Percentiles rank a stretch among this genome's conserved stretches.
Evolutionary conservation across 202 grass and related monocot species (phyloP).

Genomic region (Hordeum pubiflorum): DNA sequence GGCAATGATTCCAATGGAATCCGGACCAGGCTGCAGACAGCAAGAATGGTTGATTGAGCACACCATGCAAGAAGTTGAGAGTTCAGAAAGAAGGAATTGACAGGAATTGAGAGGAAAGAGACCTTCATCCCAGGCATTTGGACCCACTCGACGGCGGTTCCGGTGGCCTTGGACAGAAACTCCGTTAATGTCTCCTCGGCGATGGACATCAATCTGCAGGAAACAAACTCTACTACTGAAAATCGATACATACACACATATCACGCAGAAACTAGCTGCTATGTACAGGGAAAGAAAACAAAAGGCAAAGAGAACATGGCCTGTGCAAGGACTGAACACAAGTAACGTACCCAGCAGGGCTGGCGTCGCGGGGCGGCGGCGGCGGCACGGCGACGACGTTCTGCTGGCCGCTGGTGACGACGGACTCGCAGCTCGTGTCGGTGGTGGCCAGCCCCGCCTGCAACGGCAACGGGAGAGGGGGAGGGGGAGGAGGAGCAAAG

Average conservation of each 20-base stretch:
- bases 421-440: slow-evolving; percentile 75
- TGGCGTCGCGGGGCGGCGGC: slow-evolving; percentile 43
- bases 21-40: slow-evolving; percentile 79
- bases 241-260: background rate
- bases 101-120: background rate
- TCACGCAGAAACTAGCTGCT: background rate
- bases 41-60: slow-evolving; percentile 29
- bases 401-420: slow-evolving; percentile 62
- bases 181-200: slow-evolving; percentile 66
- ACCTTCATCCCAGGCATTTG: slow-evolving; percentile 87
- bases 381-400: slow-evolving; percentile 23
- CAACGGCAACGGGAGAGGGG: background rate
- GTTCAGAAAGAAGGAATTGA: background rate
- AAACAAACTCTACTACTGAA: background rate
- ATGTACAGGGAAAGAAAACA: background rate
- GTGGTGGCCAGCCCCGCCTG: slow-evolving; percentile 54
- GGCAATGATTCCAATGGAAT: slow-evolving; percentile 92
- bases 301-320: background rate
- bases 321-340: background rate
- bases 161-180: slow-evolving; percentile 78
- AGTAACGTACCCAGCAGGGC: slow-evolving; percentile 50
- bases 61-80: background rate
- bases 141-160: slow-evolving; percentile 72
- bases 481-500: background rate
- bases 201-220: slow-evolving; percentile 51